Base-by-base conservation (phyloP, 106 monocot species). In the Phalaenopsis aphrodite region DNA sequence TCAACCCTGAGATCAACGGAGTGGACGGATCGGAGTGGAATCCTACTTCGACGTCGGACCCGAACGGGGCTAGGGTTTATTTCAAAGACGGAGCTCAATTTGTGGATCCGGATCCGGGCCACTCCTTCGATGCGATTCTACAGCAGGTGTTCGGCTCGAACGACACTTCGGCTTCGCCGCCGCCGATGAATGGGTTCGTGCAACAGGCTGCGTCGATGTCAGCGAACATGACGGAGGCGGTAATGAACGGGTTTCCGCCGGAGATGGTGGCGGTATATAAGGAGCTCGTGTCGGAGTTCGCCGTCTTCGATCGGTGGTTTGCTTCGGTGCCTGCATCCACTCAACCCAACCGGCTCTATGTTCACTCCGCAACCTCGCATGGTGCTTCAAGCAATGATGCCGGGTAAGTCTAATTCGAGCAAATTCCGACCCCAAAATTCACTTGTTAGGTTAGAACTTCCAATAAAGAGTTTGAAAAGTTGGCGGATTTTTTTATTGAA, bases 231-330 rank as follows among this genome's bases (percentile, higher is more conserved):
- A 55, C 84, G 15, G 79, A 75, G 61, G 84, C 85, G 16, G 95
- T 95, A 8, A 95, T 95, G 95, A 92, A 88, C 82, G 95, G 95
- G 73, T 95, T 95, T 76, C 30, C 0, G 64, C 95, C 95, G 15
- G 95, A 95, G 56, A 92, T 83, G 92, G 92, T 95, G 73, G 90
- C 90, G 23, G 95, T 95, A 2, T 95, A 95, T 75, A 12, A 52
- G 79, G 81, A 75, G 65, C 83, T 95, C 18, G 92, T 90, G 42
- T 18, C 73, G 81, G 87, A 95, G 87, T 95, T 92, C 85, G 90
- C 88, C 5, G 92, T 95, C 46, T 90, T 85, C 61, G 95, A 95
- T 79, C 85, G 89, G 75, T 95, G 95, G 95, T 95, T 95, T 83
- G 92, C 95, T 10, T 78, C 92, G 17, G 85, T 90, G 8, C 95